Evolutionary conservation across 768 basidiomycete genomes (phyloP), one percentile per base, ranked within the genome.

Genomic region (Russula brevipes): DNA sequence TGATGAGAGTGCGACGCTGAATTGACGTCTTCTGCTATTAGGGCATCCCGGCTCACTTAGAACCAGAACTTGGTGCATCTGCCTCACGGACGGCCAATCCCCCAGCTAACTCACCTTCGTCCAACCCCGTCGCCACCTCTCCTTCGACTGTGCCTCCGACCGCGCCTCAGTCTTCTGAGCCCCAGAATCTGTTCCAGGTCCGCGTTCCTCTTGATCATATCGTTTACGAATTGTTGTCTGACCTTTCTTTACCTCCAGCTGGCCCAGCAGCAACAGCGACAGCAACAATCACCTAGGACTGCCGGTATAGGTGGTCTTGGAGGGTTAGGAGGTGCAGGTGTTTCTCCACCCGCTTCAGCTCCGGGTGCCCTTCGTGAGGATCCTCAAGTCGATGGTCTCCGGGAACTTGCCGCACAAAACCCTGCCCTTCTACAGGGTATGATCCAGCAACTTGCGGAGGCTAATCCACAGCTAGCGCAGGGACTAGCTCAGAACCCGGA

Each of bases 101-200:
- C 50, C 68, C 71, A 35, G 73, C 52, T 19, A 6, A n/a, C 24
- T 16, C 47, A 50, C 35, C 49, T 51, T 10, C 59, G 50, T 33
- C 66, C 39, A 6, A 75, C 17, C 72, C 79, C 19, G 65, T 77
- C 16, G 67, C 77, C 38, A 69, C 74, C 55, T 69, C 74, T 56
- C 69, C 74, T 31, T 68, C 76, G 12, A 72, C 76, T 2, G 72
- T 72, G 19, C 70, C 76, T 33, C 70, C 24, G 24, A 24, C 24
- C 24, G 24, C 24, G 24, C 24, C 76, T 8, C 70, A 75, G 17
- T 69, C 75, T 10, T 64, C 77, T 39, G 76, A 76, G 57, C 86
- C 87, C 31, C 92, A 94, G 72, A 96, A 96, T 73, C 79, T 96
- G 52, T 95, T 96, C 76, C 91, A 90, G 76, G 88, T 89, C 67